phyloP scores from a whole-genome alignment of 352 stramenopile species.

The Thalassiosira mediterranea region DNA sequence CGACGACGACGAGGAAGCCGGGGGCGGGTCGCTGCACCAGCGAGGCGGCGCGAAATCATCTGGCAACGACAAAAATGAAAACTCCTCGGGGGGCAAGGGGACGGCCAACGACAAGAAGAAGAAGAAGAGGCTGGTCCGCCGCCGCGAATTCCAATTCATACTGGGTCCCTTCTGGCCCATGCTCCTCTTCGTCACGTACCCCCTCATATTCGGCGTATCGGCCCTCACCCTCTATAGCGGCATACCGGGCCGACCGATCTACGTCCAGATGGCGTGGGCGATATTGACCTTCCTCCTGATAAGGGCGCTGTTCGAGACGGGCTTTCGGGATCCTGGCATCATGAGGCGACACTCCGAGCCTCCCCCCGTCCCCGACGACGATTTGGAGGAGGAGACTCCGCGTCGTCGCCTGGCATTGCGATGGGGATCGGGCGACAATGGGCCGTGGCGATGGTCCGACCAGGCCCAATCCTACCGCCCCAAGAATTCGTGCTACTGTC shows the following conservation, averaged over 20 bases:
- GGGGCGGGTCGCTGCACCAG: conserved; percentile 24
- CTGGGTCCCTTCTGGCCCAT: conserved; percentile 85
- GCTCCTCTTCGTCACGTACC: conserved; percentile 81
- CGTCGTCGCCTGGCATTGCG: conserved; percentile 35
- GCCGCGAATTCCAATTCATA: conserved; percentile 66
- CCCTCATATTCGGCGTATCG: conserved; percentile 81
- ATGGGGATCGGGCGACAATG: conserved; percentile 21
- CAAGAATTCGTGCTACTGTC: conserved; percentile 73
- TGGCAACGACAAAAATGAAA: background rate
- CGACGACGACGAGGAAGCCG: conserved; percentile 22
- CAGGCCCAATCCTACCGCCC: conserved; percentile 80
- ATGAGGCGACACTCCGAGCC: conserved; percentile 58
- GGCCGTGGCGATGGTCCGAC: conserved; percentile 81
- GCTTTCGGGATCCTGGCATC: conserved; percentile 83
- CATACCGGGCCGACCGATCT: conserved; percentile 42
- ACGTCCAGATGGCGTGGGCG: conserved; percentile 58
- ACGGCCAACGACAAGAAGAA: conserved; percentile 29
- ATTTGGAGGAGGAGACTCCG: conserved; percentile 17
- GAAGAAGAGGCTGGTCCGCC: conserved; percentile 50
- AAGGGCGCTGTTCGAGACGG: conserved; percentile 65
- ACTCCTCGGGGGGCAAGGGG: background rate
- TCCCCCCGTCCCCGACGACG: conserved; percentile 41
- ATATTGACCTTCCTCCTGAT: conserved; percentile 65
- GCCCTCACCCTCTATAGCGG: conserved; percentile 49
- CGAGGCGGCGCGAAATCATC: conserved; percentile 9